These are phyloP conservation scores for Nematodospora valgi DNA, from an alignment of 805 yeast species.

Conservation along the genomic window DNA sequence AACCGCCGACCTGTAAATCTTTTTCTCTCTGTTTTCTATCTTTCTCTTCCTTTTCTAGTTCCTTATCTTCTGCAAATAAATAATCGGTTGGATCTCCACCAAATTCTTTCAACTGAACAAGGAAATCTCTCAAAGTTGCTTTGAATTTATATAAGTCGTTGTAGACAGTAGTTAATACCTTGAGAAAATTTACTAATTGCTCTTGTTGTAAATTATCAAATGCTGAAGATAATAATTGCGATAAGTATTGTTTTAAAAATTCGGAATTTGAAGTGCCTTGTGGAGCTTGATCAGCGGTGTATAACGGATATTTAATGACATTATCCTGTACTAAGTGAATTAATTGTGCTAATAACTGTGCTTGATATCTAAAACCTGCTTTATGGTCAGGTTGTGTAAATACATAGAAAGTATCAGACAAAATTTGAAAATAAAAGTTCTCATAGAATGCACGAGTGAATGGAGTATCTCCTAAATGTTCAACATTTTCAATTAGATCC, in stretches of 20 bases:
- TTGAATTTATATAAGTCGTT: constrained; percentile 73
- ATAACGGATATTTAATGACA: constrained; percentile 73
- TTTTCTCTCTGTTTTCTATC: constrained; percentile 68
- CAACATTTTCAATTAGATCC: constrained; percentile 83
- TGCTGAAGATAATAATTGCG: constrained; percentile 78
- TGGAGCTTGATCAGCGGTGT: constrained; percentile 76
- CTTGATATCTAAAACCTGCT: constrained; percentile 88
- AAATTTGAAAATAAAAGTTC: constrained; percentile 82
- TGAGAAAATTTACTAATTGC: constrained; percentile 78
- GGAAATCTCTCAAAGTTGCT: constrained; percentile 87
- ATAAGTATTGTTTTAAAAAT: constrained; percentile 76
- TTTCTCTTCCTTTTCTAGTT: constrained; percentile 68
- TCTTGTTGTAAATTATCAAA: constrained; percentile 86
- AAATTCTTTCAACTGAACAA: constrained; percentile 90
- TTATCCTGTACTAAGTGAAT: constrained; percentile 78
- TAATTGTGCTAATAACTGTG: constrained; percentile 78
- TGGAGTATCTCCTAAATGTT: constrained; percentile 63
- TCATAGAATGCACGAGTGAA: constrained; percentile 85
- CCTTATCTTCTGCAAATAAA: constrained; percentile 90
- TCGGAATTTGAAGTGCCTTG: constrained; percentile 79
- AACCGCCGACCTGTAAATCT: constrained; percentile 87
- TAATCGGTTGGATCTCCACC: constrained; percentile 97
- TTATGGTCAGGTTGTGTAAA: constrained; percentile 97
- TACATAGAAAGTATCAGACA: constrained; percentile 89
- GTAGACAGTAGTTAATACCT: constrained; percentile 70